These are phyloP conservation scores for Aureobasidium leucospermi DNA, from an alignment of 2,329 filamentous ascomycete species.

Conservation along the genomic window DNA sequence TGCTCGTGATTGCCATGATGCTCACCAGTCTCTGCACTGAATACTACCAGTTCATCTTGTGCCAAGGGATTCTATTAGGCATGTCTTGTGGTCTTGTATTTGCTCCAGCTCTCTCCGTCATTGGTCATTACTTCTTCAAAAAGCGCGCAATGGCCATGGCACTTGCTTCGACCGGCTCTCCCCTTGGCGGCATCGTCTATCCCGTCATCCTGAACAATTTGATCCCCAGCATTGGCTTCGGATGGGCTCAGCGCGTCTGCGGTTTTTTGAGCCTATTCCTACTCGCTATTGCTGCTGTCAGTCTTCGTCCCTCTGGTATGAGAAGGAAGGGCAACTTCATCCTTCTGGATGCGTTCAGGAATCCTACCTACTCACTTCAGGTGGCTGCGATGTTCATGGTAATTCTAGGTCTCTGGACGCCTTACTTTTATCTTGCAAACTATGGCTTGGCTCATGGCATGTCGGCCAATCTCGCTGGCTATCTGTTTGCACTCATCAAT, in stretches of 20 bases:
- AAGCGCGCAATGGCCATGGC: slow-evolving; percentile 50
- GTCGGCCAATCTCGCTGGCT: slow-evolving; percentile 48
- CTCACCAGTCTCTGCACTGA: slow-evolving; percentile 40
- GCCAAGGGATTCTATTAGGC: slow-evolving; percentile 42
- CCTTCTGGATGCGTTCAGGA: slow-evolving; percentile 30
- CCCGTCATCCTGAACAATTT: slow-evolving; percentile 42
- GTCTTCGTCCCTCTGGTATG: neutral
- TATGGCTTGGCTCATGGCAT: slow-evolving; percentile 50
- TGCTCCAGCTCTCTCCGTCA: slow-evolving; percentile 52
- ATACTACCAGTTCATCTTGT: slow-evolving; percentile 44
- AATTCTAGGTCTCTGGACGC: slow-evolving; percentile 26
- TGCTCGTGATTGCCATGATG: slow-evolving; percentile 42
- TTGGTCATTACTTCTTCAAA: slow-evolving; percentile 56
- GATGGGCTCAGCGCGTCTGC: slow-evolving; percentile 43
- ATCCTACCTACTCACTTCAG: slow-evolving; percentile 36
- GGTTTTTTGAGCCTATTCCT: slow-evolving; percentile 32
- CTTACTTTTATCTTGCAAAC: slow-evolving; percentile 49
- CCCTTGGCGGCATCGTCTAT: slow-evolving; percentile 41
- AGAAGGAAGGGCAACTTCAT: slow-evolving; percentile 11
- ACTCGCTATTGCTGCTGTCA: slow-evolving; percentile 13
- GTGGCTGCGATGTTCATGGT: slow-evolving; percentile 40
- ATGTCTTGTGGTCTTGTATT: slow-evolving; percentile 53
- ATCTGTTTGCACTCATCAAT: slow-evolving; percentile 59
- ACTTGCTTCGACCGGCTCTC: slow-evolving; percentile 48
- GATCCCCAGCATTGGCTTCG: slow-evolving; percentile 41